Percentiles rank a stretch among this genome's conserved stretches.
These are phyloP conservation scores for Escallonia rubra DNA, from an alignment of 129 eudicot species.

Conservation along the genomic window DNA sequence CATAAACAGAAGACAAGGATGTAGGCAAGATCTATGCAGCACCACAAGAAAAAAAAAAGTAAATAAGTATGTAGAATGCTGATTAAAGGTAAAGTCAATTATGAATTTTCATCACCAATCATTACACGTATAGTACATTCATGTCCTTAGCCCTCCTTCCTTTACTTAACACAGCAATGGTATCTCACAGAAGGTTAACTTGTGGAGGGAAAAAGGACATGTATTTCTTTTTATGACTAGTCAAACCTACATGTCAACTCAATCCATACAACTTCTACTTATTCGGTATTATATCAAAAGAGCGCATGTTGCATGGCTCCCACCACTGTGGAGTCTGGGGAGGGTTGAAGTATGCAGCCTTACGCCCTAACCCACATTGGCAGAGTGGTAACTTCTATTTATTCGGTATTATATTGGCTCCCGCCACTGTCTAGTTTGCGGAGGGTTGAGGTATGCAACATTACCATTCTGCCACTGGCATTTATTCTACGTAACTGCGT, in stretches of 20 bases:
- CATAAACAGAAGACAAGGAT: background rate
- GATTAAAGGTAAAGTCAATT: background rate
- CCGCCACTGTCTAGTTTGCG: no score
- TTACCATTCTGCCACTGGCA: no score
- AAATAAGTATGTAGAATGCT: background rate
- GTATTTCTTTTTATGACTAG: background rate
- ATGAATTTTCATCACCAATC: background rate
- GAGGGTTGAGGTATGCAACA: no score
- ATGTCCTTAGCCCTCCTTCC: background rate
- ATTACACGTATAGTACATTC: background rate
- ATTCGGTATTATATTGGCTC: no score
- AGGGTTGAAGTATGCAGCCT: no score
- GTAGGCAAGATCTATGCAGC: background rate
- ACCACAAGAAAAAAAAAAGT: background rate
- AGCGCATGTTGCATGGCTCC: no score
- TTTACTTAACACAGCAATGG: background rate
- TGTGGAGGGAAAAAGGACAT: background rate
- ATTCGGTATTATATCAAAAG: background rate
- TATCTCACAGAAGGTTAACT: constrained; percentile 4
- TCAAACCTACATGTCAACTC: background rate
- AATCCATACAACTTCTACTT: background rate
- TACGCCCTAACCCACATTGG: no score
- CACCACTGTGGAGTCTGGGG: no score
- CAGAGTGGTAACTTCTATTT: no score
- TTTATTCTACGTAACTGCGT: no score